phyloP scores from a whole-genome alignment of 2,329 filamentous ascomycete species.

The Microdochium bolleyi region DNA sequence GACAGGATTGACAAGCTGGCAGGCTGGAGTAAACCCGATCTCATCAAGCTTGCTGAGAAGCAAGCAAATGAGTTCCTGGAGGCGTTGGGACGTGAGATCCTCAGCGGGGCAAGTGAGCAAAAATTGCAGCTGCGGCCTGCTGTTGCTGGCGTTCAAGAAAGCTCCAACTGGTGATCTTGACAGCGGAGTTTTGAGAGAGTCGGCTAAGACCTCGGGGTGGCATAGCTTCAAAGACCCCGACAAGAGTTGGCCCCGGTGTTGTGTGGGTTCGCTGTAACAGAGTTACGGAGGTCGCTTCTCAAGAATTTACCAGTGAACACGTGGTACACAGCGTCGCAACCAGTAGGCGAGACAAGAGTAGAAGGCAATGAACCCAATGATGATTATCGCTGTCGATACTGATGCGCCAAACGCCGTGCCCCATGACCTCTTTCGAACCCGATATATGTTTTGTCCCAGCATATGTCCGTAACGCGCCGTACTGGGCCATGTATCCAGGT shows the following conservation, averaged over 20 bases:
- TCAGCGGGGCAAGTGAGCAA: background rate
- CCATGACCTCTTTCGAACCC: background rate
- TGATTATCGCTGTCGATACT: background rate
- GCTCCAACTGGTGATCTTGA: background rate
- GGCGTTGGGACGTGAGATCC: background rate
- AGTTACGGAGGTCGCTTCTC: too few species aligned
- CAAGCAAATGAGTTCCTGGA: background rate
- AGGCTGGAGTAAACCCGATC: background rate
- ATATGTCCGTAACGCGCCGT: background rate
- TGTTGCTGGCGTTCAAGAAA: background rate
- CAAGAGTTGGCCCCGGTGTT: too few species aligned
- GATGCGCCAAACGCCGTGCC: constrained; percentile 11
- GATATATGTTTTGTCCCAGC: background rate
- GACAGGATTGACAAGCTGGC: background rate
- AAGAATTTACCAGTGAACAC: too few species aligned
- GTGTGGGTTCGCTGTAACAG: too few species aligned
- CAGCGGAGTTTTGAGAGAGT: too few species aligned
- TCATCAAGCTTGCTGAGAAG: background rate
- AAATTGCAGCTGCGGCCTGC: background rate
- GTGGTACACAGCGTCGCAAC: background rate
- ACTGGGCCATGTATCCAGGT: too few species aligned
- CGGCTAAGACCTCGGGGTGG: background rate
- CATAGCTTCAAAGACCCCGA: too few species aligned
- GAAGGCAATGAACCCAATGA: background rate
- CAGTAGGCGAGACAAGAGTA: background rate